Percentiles rank a stretch among this genome's conserved stretches.
phyloP scores from a whole-genome alignment of 148 eudicot species.

The Camellia japonica region DNA sequence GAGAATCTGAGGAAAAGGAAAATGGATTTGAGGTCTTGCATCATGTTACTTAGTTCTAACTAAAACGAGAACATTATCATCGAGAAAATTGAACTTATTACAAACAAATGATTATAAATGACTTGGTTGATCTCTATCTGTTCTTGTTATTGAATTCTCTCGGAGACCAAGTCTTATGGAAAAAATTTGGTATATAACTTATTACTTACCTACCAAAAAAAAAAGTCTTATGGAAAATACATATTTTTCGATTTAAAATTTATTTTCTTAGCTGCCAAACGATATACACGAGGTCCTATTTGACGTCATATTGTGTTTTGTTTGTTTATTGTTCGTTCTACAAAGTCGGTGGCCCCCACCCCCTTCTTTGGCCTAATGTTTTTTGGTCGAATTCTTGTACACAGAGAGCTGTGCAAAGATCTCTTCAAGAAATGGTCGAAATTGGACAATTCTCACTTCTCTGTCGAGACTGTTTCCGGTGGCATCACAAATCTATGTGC shows the following conservation, averaged over 20 bases:
- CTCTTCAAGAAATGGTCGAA: slow-evolving; percentile 80
- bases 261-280: not conserved
- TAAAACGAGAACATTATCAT: not conserved
- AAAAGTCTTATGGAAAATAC: not conserved
- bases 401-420: slow-evolving; percentile 83
- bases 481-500: slow-evolving; percentile 92
- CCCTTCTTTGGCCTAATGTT: not conserved
- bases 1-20: not conserved
- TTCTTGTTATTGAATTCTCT: not conserved
- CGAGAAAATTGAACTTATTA: not conserved
- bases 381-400: slow-evolving; percentile 18
- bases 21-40: not conserved
- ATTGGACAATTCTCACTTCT: slow-evolving; percentile 63
- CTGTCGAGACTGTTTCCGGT: slow-evolving; percentile 71
- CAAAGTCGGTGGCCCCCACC: not conserved
- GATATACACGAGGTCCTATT: not conserved
- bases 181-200: too few species aligned
- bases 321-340: not conserved
- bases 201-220: too few species aligned
- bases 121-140: slow-evolving; percentile 5
- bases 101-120: not conserved
- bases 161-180: not conserved
- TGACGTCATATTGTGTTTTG: not conserved
- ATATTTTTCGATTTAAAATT: not conserved
- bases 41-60: not conserved